Percentiles rank a stretch among this genome's conserved stretches.
These are phyloP conservation scores for Polymyxa betae DNA, from an alignment of 208 protist species.

Conservation along the genomic window DNA sequence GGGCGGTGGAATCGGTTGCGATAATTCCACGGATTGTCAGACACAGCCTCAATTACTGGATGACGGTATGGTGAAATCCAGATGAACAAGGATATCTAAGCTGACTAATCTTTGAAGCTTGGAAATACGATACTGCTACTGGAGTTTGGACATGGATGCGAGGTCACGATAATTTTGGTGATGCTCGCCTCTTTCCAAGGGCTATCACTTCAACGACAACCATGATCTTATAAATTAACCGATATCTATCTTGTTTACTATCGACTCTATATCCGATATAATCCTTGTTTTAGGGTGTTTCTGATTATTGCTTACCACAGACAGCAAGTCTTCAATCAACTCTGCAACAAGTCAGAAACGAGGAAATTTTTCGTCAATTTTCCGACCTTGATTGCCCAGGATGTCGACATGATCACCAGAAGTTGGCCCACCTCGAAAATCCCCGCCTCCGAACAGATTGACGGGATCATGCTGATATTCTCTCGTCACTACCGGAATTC, in stretches of 20 bases:
- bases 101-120: not conserved
- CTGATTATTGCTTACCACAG: not conserved
- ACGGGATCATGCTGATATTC: constrained; percentile 14
- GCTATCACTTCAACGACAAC: not conserved
- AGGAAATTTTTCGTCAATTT: not conserved
- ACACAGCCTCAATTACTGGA: not conserved
- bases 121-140: constrained; percentile 30
- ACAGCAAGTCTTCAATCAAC: not conserved
- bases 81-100: not conserved
- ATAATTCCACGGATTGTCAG: not conserved
- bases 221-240: not conserved
- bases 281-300: not conserved
- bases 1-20: not conserved
- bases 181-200: not conserved
- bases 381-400: constrained; percentile 41
- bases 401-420: constrained; percentile 55
- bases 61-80: not conserved
- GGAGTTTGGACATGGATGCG: constrained; percentile 32
- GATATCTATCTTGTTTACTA: not conserved
- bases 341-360: not conserved
- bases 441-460: constrained; percentile 2
- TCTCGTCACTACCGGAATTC: not conserved
- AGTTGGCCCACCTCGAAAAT: constrained; percentile 12
- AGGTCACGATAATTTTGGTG: not conserved
- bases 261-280: not conserved